These are phyloP conservation scores for Boletus mariae DNA, from an alignment of 1,284 basidiomycete species.

Conservation along the genomic window DNA sequence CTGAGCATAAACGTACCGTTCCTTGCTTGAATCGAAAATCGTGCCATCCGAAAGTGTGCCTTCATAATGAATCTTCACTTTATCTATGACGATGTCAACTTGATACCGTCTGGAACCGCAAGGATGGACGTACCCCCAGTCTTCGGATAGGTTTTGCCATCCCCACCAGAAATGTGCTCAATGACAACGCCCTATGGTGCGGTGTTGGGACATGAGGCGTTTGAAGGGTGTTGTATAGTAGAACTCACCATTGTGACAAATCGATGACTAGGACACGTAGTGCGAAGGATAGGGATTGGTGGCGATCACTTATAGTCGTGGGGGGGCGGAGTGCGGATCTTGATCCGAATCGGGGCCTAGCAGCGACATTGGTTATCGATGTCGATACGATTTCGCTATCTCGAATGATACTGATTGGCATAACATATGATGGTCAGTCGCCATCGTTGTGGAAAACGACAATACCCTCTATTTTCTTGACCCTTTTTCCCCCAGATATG, in stretches of 20 bases:
- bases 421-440: slow-evolving; percentile 8
- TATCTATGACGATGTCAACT: slow-evolving; percentile 37
- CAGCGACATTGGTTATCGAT: slow-evolving; percentile 31
- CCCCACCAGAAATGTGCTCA: slow-evolving; percentile 40
- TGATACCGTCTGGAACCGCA: slow-evolving; percentile 11
- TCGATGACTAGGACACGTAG: slow-evolving; percentile 35
- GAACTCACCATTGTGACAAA: slow-evolving; percentile 32
- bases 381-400: slow-evolving; percentile 25
- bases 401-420: slow-evolving; percentile 11
- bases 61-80: slow-evolving; percentile 68
- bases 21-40: slow-evolving; percentile 70
- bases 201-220: neutral
- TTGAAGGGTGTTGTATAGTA: neutral
- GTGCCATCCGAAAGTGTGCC: slow-evolving; percentile 60
- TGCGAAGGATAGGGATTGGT: slow-evolving; percentile 35
- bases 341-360: slow-evolving; percentile 49
- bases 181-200: slow-evolving; percentile 34
- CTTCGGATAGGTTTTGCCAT: slow-evolving; percentile 45
- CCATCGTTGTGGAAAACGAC: slow-evolving; percentile 4
- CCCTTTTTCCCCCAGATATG: neutral
- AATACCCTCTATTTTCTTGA: neutral
- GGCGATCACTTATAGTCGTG: slow-evolving; percentile 48
- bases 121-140: slow-evolving; percentile 40
- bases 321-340: slow-evolving; percentile 65
- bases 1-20: slow-evolving; percentile 46